Conservation (phyloP, 2,329 filamentous ascomycete genomes). For the Claviceps digitariae region DNA sequence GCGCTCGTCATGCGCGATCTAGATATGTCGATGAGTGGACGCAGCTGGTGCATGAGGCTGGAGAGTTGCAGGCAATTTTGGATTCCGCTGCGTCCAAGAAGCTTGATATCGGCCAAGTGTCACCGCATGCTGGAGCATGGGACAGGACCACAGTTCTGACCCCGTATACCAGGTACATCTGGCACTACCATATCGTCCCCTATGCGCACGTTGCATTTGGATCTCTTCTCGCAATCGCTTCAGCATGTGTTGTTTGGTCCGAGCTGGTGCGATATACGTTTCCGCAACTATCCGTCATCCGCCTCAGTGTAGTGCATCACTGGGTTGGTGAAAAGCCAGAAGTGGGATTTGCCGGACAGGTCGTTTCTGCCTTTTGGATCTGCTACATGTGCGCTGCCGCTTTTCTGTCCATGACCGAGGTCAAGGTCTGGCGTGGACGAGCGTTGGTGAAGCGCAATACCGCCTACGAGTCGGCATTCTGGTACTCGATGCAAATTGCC, state of each 20-base stretch:
- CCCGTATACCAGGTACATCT: slow-evolving; percentile 68
- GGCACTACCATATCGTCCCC: slow-evolving; percentile 63
- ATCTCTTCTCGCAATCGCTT: slow-evolving; percentile 58
- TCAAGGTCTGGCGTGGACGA: slow-evolving; percentile 94
- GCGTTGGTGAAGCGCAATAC: slow-evolving; percentile 85
- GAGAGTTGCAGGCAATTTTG: slow-evolving; percentile 65
- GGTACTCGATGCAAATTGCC: slow-evolving; percentile 89
- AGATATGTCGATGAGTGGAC: slow-evolving; percentile 83
- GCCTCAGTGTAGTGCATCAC: slow-evolving; percentile 58
- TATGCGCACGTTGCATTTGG: slow-evolving; percentile 51
- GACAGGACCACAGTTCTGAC: slow-evolving; percentile 51
- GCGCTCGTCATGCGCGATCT: slow-evolving; percentile 69
- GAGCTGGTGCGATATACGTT: slow-evolving; percentile 78
- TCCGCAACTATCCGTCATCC: slow-evolving; percentile 59
- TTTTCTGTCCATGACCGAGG: slow-evolving; percentile 74
- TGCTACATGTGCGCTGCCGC: slow-evolving; percentile 92
- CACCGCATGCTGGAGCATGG: slow-evolving; percentile 40
- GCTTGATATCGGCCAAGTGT: slow-evolving; percentile 56
- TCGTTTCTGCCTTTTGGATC: slow-evolving; percentile 77
- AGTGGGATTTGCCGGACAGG: slow-evolving; percentile 75
- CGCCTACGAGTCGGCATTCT: slow-evolving; percentile 83
- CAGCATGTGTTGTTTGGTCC: slow-evolving; percentile 79
- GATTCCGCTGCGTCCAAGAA: slow-evolving; percentile 71
- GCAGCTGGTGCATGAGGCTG: slow-evolving; percentile 58
- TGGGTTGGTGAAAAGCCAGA: slow-evolving; percentile 56